A percentile compares a stretch with the other conserved stretches of the same genome.
Conservation (phyloP, 139 green algal genomes). For the Chlamydomonas sp. region DNA sequence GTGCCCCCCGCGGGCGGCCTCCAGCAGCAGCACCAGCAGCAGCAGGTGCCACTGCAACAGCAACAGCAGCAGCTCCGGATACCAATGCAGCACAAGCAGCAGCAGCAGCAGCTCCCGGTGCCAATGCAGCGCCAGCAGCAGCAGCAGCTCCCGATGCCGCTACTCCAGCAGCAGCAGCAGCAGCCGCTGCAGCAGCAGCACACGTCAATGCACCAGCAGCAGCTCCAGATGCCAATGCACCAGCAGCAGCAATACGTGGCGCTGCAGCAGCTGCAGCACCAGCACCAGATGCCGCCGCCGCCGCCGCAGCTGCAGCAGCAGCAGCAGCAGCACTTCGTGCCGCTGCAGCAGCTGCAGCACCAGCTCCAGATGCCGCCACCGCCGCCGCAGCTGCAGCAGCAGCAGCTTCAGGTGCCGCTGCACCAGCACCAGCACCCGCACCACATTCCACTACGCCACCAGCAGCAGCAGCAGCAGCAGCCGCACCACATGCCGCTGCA, state of each 20-base stretch:
- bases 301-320: background rate
- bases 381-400: background rate
- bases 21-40: too few species aligned
- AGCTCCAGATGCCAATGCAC: too few species aligned
- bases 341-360: background rate
- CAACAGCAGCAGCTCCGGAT: too few species aligned
- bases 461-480: background rate
- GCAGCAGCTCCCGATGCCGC: too few species aligned
- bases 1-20: too few species aligned
- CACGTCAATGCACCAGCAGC: too few species aligned
- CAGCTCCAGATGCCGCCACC: background rate
- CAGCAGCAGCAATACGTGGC: constrained; percentile 1
- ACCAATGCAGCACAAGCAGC: too few species aligned
- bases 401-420: background rate
- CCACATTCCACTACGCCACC: background rate
- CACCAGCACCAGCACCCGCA: background rate
- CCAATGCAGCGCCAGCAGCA: too few species aligned
- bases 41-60: too few species aligned
- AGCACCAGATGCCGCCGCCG: background rate
- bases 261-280: background rate
- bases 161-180: too few species aligned
- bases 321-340: background rate
- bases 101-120: too few species aligned
- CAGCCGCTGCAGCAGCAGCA: too few species aligned
- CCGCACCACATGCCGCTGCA: background rate